Evolutionary conservation across 352 stramenopile species (phyloP), one percentile per base, ranked within the genome.

Genomic region (Thalassiosira tumida): DNA sequence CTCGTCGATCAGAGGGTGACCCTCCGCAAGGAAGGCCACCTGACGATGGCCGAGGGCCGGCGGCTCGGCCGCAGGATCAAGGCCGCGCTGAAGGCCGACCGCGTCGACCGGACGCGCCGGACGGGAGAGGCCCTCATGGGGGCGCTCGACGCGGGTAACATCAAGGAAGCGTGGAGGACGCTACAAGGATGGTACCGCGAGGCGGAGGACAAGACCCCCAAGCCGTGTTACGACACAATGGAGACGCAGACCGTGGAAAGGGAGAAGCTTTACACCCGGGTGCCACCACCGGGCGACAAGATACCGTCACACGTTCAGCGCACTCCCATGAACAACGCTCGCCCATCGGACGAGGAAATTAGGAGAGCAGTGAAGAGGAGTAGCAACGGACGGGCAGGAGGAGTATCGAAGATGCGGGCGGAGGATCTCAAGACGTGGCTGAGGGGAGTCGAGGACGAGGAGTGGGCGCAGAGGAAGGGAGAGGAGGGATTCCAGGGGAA

Each of bases 351-450:
- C 59, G 50, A 15, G 7, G 73, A 91, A n/a, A 77, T 91, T 14
- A 77, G 77, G 70, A 69, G 38, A 5, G 40, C 64, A 2, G 85
- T 87, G 15, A 21, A 54, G 37, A 31, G 62, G 10, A n/a, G 82
- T 26, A 37, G 29, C 35, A 81, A 87, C 31, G 77, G 85, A 41
- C 26, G 77, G 21, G 69, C 67, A 41, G 70, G 77, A 15, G 85
- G 76, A 35, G 35, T 33, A 24, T 73, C 38, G 6, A 24, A n/a
- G 33, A 79, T 91, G 35, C 26, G 10, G 14, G 85, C 85, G 0
- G 67, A 91, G 33, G 14, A 90, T 29, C 10, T 83, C 13, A 91
- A 87, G 79, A 13, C 35, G 29, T 87, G 77, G 85, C 78, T 91
- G 17, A 40, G 50, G 1, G 69, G 67, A 14, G 43, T 41, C 2